A percentile compares a stretch with the other conserved stretches of the same genome.
These are phyloP conservation scores for Tephrocybe sp. DNA, from an alignment of 768 basidiomycete genomes.

Conservation along the genomic window DNA sequence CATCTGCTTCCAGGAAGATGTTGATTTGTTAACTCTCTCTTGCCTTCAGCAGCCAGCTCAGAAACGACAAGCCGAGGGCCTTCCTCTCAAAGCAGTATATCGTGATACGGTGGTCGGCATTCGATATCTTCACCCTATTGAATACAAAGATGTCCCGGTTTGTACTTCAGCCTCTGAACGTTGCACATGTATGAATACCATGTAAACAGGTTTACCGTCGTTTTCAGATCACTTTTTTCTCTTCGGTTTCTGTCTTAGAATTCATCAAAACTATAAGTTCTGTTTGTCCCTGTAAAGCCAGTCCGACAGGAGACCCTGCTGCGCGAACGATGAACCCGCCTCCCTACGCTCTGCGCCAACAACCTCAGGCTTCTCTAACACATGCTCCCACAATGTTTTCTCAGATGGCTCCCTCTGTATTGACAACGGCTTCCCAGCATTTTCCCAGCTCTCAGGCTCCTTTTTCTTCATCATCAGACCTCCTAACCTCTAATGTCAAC, in stretches of 20 bases:
- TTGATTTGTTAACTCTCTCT: conserved; percentile 74
- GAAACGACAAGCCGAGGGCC: conserved; percentile 44
- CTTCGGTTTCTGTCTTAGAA: conserved; percentile 45
- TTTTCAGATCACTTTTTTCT: conserved; percentile 72
- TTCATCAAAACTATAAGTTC: conserved; percentile 64
- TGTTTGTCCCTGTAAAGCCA: conserved; percentile 76
- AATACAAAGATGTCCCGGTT: conserved; percentile 19
- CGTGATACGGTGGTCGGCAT: conserved; percentile 73
- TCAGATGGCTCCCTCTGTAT: not conserved
- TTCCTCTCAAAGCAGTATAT: conserved; percentile 82
- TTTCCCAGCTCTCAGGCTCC: not conserved
- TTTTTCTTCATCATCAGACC: conserved; percentile 15
- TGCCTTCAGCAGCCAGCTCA: conserved; percentile 32
- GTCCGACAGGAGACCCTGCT: conserved; percentile 28
- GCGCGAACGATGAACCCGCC: conserved; percentile 14
- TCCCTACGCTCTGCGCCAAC: conserved; percentile 4
- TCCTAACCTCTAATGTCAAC: not conserved
- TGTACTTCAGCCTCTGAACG: not conserved
- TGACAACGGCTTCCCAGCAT: not conserved
- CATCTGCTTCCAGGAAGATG: conserved; percentile 58
- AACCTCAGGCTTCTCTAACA: conserved; percentile 9
- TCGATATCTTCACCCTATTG: conserved; percentile 63
- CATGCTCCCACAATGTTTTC: conserved; percentile 1
- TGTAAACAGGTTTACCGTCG: conserved; percentile 61
- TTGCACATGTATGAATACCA: not conserved